Conservation (phyloP, 495 filamentous ascomycete genomes). For the Thermothielavioides terrestris region DNA sequence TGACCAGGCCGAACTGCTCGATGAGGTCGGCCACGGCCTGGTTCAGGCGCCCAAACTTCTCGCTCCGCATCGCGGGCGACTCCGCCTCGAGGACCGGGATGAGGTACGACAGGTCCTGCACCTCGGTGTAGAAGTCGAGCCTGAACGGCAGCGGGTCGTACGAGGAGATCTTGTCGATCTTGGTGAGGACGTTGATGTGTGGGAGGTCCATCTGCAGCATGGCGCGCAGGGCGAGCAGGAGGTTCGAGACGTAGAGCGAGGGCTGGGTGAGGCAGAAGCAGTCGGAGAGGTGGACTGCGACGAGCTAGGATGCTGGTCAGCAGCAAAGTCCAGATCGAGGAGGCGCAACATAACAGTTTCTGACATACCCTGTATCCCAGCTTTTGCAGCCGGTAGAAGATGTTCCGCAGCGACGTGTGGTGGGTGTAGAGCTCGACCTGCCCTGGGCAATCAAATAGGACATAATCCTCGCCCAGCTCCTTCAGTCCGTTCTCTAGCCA, state of each 20-base stretch:
- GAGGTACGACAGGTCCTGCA: slow-evolving; percentile 84
- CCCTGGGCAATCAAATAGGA: slow-evolving; percentile 92
- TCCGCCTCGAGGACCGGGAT: slow-evolving; percentile 63
- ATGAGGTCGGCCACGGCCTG: slow-evolving; percentile 78
- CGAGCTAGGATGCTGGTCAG: slow-evolving; percentile 51
- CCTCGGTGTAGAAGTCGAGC: slow-evolving; percentile 93
- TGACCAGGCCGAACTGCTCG: slow-evolving; percentile 78
- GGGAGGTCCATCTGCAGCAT: slow-evolving; percentile 98
- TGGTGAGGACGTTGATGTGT: slow-evolving; percentile 90
- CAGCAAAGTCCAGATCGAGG: not conserved
- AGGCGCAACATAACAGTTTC: too few relatives aligned
- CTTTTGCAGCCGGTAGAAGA: slow-evolving; percentile 85
- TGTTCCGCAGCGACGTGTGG: slow-evolving; percentile 79
- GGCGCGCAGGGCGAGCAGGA: slow-evolving; percentile 83
- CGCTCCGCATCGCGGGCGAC: slow-evolving; percentile 45
- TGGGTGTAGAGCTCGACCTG: slow-evolving; percentile 97
- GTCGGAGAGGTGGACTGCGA: slow-evolving; percentile 83
- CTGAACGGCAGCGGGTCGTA: slow-evolving; percentile 85
- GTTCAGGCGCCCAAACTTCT: slow-evolving; percentile 76
- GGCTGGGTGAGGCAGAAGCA: slow-evolving; percentile 85
- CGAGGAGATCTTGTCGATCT: slow-evolving; percentile 78
- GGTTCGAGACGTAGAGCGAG: slow-evolving; percentile 86
- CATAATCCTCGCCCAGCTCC: slow-evolving; percentile 76
- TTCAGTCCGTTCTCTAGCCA: slow-evolving; percentile 77
- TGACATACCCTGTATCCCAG: slow-evolving; percentile 80